Evolutionary conservation across 768 basidiomycete species (phyloP), one percentile per base, ranked within the genome.

Genomic region (Hericium coralloides): DNA sequence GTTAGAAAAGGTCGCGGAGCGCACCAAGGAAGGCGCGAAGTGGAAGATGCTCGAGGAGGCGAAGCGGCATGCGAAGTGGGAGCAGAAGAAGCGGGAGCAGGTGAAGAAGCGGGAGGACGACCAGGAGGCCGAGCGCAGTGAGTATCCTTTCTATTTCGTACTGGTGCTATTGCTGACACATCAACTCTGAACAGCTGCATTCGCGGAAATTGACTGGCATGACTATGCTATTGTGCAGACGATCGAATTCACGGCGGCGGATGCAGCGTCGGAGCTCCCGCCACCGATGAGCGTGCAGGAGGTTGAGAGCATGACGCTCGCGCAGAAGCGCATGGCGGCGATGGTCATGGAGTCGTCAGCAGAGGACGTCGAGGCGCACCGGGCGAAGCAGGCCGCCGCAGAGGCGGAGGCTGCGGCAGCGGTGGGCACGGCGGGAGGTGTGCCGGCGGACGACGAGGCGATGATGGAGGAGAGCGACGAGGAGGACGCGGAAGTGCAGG

Each of bases 151-250:
- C 58, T 23, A 51, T 37, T 22, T n/a, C 22, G 15, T 20, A 23
- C 43, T 18, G 38, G 25, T 55, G 22, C 26, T 36, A 31, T 56
- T 59, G 55, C 63, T 61, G 31, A 58, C 38, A 55, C 36, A 53
- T 49, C 22, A 49, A 63, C 43, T 55, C 7, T 9, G 58, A 53
- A 6, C 59, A 88, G 90, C 84, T 71, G 95, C 95, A 4, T 95
- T 97, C 66, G 92, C 93, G 47, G 92, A 95, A 68, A 98, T 99
- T 64, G 97, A 99, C 68, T 99, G 97, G 97, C 93, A 99, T 66
- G 97, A 98, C 68, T 98, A 97, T 73, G 92, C 94, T 41, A 92
- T 97, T 56, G 97, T 98, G 6, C 93, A 98, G 68, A 97, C 94
- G 18, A 94, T 97, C 64, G 97, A 99, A 67, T 99, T 98, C 67